These are phyloP conservation scores for Fragaria nilgerrensis DNA, from an alignment of 306 rosid genomes.

Conservation along the genomic window DNA sequence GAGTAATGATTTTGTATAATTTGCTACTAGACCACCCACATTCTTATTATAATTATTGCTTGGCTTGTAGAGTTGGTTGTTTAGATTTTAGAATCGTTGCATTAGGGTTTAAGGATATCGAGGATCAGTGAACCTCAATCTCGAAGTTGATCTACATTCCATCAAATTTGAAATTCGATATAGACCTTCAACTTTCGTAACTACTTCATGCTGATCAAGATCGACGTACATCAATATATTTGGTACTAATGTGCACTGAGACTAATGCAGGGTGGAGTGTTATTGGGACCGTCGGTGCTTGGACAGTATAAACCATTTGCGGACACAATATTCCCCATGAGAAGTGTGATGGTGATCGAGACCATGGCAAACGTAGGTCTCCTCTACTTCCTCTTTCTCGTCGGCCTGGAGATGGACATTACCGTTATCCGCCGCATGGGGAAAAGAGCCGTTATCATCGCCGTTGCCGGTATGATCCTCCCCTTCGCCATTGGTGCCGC, in stretches of 20 bases:
- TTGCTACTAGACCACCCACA: too few species aligned
- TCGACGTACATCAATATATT: background rate
- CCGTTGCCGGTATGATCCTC: conserved; percentile 64
- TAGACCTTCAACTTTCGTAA: background rate
- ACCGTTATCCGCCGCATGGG: conserved; percentile 56
- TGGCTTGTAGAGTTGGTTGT: background rate
- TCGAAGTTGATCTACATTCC: background rate
- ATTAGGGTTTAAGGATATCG: background rate
- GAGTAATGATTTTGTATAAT: background rate
- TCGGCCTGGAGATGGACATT: conserved; percentile 85
- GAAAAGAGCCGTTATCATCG: conserved; percentile 47
- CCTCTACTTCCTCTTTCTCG: conserved; percentile 70
- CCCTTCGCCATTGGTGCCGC: conserved; percentile 52
- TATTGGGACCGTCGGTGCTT: conserved; percentile 76
- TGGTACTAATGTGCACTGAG: background rate
- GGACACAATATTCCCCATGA: conserved; percentile 50
- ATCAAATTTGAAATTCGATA: background rate
- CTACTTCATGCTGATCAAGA: background rate
- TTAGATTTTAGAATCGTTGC: background rate
- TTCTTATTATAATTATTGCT: too few species aligned
- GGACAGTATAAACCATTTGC: conserved; percentile 46
- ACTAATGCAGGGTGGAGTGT: conserved; percentile 65
- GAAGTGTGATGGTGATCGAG: conserved; percentile 74
- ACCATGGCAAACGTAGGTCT: conserved; percentile 91
- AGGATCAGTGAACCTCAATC: background rate